Percentiles rank a stretch among this genome's conserved stretches.
Conservation (phyloP, 2,329 filamentous ascomycete genomes). For the Sarocladium oryzae region DNA sequence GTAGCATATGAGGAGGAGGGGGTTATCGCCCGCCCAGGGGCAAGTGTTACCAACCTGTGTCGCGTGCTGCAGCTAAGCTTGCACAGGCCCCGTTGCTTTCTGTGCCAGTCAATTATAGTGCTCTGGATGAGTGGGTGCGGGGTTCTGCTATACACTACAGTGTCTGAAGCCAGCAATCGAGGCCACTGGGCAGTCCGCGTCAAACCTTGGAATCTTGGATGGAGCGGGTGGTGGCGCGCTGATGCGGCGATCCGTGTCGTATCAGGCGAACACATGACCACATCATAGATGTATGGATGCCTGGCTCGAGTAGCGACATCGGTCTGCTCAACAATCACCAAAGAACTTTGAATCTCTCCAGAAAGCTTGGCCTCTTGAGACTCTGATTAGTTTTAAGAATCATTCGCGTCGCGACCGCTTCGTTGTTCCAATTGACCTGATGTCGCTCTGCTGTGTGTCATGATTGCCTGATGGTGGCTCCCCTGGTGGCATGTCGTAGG, state of each 20-base stretch:
- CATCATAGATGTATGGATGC: background rate
- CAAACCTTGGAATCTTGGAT: slow-evolving; percentile 7
- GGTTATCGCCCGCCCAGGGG: too few species aligned
- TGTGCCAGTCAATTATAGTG: background rate
- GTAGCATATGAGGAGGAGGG: too few species aligned
- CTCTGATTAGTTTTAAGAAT: too few species aligned
- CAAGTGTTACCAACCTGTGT: too few species aligned
- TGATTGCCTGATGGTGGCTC: background rate
- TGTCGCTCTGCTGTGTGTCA: background rate
- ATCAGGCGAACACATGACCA: slow-evolving; percentile 6
- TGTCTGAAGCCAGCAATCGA: background rate
- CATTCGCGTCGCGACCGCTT: too few species aligned
- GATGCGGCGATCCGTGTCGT: slow-evolving; percentile 7
- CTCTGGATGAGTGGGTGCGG: background rate
- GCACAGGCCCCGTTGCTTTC: too few species aligned
- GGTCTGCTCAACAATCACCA: background rate
- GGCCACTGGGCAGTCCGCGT: background rate
- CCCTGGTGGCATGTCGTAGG: background rate
- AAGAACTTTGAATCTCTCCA: background rate
- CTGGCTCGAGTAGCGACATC: background rate
- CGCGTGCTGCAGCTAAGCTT: too few species aligned
- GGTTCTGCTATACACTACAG: background rate
- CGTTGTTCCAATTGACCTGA: too few species aligned
- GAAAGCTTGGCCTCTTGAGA: too few species aligned
- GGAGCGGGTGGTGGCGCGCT: slow-evolving; percentile 5